Conservation (phyloP, 1,139 yeast genomes). For the Spencermartinsiella ligniputridi region DNA sequence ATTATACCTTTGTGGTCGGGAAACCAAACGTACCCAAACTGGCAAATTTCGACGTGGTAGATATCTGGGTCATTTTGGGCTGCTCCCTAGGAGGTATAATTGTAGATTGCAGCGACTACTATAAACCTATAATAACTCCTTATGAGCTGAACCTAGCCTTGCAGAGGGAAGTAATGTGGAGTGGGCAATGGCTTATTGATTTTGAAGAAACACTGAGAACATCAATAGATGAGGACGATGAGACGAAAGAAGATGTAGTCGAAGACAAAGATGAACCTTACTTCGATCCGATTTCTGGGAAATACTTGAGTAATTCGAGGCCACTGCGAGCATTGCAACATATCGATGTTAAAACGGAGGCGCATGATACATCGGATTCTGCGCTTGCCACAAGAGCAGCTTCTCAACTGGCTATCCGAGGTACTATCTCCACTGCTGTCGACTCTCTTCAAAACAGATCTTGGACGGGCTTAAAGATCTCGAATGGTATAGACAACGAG, state of each 20-base stretch:
- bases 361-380: slow-evolving; percentile 29
- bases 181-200: slow-evolving; percentile 89
- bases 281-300: slow-evolving; percentile 87
- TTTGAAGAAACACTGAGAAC: slow-evolving; percentile 52
- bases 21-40: slow-evolving; percentile 97
- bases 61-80: slow-evolving; percentile 90
- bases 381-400: slow-evolving; percentile 58
- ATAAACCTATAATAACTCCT: slow-evolving; percentile 89
- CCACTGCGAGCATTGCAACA: slow-evolving; percentile 70
- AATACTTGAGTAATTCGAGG: slow-evolving; percentile 57
- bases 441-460: slow-evolving; percentile 59
- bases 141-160: slow-evolving; percentile 83
- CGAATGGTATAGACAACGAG: slow-evolving; percentile 40
- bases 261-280: slow-evolving; percentile 52
- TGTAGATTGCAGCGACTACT: slow-evolving; percentile 73
- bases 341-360: slow-evolving; percentile 48
- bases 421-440: slow-evolving; percentile 89
- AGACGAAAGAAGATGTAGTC: slow-evolving; percentile 23
- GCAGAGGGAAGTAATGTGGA: slow-evolving; percentile 72
- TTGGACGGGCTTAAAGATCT: slow-evolving; percentile 70
- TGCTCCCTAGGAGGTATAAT: slow-evolving; percentile 94
- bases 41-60: slow-evolving; percentile 90
- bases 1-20: slow-evolving; percentile 91
- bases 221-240: slow-evolving; percentile 27
- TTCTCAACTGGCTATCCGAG: slow-evolving; percentile 58